Conservation (phyloP, 805 yeast species). For the Barnettozyma californica region DNA sequence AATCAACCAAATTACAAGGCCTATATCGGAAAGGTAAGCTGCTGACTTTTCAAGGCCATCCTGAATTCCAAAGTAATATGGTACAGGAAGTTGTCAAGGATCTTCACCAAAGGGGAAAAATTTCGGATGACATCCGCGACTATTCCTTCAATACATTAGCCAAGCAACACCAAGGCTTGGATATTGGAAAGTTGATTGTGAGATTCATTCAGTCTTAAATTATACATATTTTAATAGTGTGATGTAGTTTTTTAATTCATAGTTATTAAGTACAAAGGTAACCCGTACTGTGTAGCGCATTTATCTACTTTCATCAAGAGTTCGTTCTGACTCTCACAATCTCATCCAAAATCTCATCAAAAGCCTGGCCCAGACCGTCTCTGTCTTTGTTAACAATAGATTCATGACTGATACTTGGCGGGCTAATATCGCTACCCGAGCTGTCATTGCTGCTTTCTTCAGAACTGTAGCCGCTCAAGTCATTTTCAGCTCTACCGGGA, state of each 20-base stretch:
- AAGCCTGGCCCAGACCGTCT: slow-evolving; percentile 7
- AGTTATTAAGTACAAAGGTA: background rate
- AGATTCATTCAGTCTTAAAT: slow-evolving; percentile 10
- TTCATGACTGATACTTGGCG: background rate
- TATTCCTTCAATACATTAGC: background rate
- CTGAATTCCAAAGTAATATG: slow-evolving; percentile 52
- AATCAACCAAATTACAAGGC: slow-evolving; percentile 62
- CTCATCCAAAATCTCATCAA: slow-evolving; percentile 11
- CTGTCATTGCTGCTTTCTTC: slow-evolving; percentile 3
- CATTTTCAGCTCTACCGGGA: background rate
- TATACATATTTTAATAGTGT: background rate
- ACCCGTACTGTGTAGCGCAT: background rate
- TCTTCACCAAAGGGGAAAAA: background rate
- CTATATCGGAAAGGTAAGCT: slow-evolving; percentile 45
- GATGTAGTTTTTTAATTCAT: background rate
- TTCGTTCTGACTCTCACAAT: slow-evolving; percentile 9
- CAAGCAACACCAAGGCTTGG: slow-evolving; percentile 8
- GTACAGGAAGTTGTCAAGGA: slow-evolving; percentile 15
- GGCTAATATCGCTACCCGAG: background rate
- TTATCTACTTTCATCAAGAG: background rate
- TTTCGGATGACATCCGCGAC: slow-evolving; percentile 1
- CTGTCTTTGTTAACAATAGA: slow-evolving; percentile 1
- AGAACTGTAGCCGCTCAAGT: background rate
- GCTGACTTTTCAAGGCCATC: slow-evolving; percentile 85
- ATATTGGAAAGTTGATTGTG: slow-evolving; percentile 11